Conservation (phyloP, 805 yeast genomes). For the Nakazawaea wickerhamii region DNA sequence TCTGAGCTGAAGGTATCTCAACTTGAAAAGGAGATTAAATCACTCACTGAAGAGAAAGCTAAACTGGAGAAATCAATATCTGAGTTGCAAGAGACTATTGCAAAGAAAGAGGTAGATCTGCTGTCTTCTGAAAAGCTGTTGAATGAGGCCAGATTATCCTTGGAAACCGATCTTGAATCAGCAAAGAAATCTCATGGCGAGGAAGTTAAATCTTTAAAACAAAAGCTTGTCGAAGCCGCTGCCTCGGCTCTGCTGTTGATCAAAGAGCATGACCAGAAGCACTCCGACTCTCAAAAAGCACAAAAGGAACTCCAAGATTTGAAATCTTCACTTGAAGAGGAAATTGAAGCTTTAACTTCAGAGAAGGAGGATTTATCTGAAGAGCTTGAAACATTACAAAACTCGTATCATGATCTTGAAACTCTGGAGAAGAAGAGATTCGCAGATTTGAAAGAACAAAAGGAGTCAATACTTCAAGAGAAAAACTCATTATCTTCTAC, state of each 20-base stretch:
- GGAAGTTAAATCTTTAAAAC: constrained; percentile 16
- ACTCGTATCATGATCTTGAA: constrained; percentile 21
- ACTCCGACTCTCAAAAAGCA: not conserved
- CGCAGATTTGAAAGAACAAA: constrained; percentile 20
- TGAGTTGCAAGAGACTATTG: not conserved
- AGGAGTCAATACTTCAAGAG: constrained; percentile 24
- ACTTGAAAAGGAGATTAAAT: not conserved
- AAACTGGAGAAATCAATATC: constrained; percentile 16
- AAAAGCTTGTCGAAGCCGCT: constrained; percentile 12
- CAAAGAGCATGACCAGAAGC: not conserved
- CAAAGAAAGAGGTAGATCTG: constrained; percentile 1
- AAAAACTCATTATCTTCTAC: constrained; percentile 28
- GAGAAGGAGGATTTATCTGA: constrained; percentile 12
- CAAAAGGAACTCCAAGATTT: not conserved
- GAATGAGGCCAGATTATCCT: not conserved
- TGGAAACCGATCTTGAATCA: not conserved
- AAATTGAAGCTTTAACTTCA: constrained; percentile 1
- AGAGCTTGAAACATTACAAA: constrained; percentile 5
- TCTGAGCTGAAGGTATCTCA: not conserved
- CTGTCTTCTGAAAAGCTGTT: not conserved
- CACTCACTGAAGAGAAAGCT: constrained; percentile 17
- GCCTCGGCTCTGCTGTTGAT: not conserved
- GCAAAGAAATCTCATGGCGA: constrained; percentile 1
- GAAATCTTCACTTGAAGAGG: constrained; percentile 9
- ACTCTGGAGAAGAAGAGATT: constrained; percentile 22